Conservation (phyloP, 108 stramenopile species). For the Pseudonitzschia multiseries region DNA sequence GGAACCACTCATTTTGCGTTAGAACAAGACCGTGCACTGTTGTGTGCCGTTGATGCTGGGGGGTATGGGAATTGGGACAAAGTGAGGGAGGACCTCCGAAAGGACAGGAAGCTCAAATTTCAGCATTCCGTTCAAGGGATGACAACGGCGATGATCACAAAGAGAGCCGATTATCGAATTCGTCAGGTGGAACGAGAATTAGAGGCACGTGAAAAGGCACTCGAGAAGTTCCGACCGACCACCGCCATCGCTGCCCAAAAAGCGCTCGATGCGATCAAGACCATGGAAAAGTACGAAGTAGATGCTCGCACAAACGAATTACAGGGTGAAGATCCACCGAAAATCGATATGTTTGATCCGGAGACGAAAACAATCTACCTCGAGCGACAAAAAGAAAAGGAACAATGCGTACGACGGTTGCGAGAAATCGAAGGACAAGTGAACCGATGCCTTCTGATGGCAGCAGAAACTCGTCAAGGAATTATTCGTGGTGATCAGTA, state of each 20-base stretch:
- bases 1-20: constrained; percentile 83
- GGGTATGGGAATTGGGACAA: constrained; percentile 90
- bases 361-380: constrained; percentile 44
- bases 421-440: constrained; percentile 85
- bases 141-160: constrained; percentile 80
- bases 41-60: constrained; percentile 80
- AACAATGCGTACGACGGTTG: constrained; percentile 59
- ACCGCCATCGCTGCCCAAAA: constrained; percentile 72
- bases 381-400: constrained; percentile 65
- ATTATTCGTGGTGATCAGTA: constrained; percentile 83
- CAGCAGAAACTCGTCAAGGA: constrained; percentile 65
- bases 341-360: constrained; percentile 37
- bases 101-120: constrained; percentile 68
- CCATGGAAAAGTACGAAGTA: constrained; percentile 80
- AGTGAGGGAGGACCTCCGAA: constrained; percentile 71
- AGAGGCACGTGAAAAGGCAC: constrained; percentile 78
- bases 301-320: constrained; percentile 54
- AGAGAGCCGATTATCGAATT: constrained; percentile 87
- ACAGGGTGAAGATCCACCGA: constrained; percentile 57
- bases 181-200: constrained; percentile 89
- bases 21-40: constrained; percentile 86
- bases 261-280: constrained; percentile 68
- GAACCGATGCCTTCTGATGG: constrained; percentile 61
- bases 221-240: constrained; percentile 63
- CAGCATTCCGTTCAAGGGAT: constrained; percentile 88